A percentile compares a stretch with the other conserved stretches of the same genome.
phyloP scores from a whole-genome alignment of 768 basidiomycete genomes.

The Lactifluus pinguis region DNA sequence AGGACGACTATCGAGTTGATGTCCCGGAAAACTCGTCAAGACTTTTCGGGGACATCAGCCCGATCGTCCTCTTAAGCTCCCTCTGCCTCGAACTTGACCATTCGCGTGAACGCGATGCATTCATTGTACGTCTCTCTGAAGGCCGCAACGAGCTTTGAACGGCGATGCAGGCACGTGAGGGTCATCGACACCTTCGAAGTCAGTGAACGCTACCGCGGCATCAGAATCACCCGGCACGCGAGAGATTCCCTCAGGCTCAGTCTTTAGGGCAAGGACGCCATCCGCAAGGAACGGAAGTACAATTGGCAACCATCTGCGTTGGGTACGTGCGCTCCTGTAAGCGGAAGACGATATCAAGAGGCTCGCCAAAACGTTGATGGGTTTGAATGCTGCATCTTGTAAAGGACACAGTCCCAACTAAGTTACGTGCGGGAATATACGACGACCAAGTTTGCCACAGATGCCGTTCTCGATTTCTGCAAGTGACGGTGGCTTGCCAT shows the following conservation, averaged over 20 bases:
- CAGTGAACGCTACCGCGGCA: constrained; percentile 69
- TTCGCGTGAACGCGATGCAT: no score
- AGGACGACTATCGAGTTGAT: no score
- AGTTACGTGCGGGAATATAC: not conserved
- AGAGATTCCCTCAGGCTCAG: constrained; percentile 73
- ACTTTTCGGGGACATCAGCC: no score
- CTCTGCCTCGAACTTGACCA: no score
- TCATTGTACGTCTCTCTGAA: constrained; percentile 82
- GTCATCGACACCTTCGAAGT: constrained; percentile 77
- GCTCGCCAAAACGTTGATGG: constrained; percentile 89
- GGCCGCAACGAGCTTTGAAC: constrained; percentile 84
- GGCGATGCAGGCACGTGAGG: constrained; percentile 84
- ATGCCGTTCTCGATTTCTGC: constrained; percentile 91
- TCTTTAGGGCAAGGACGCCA: constrained; percentile 77
- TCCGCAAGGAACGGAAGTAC: constrained; percentile 91
- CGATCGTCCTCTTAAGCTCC: no score
- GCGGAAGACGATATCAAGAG: constrained; percentile 73
- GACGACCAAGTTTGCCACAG: constrained; percentile 38
- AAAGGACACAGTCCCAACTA: not conserved
- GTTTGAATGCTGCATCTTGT: constrained; percentile 85
- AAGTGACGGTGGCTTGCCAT: constrained; percentile 67
- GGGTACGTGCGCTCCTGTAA: constrained; percentile 85
- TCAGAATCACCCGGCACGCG: constrained; percentile 88
- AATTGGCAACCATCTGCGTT: constrained; percentile 78
- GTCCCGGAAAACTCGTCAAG: no score